A percentile compares a stretch with the other conserved stretches of the same genome.
Conservation (phyloP, 768 basidiomycete genomes). For the Auricularia sp. region DNA sequence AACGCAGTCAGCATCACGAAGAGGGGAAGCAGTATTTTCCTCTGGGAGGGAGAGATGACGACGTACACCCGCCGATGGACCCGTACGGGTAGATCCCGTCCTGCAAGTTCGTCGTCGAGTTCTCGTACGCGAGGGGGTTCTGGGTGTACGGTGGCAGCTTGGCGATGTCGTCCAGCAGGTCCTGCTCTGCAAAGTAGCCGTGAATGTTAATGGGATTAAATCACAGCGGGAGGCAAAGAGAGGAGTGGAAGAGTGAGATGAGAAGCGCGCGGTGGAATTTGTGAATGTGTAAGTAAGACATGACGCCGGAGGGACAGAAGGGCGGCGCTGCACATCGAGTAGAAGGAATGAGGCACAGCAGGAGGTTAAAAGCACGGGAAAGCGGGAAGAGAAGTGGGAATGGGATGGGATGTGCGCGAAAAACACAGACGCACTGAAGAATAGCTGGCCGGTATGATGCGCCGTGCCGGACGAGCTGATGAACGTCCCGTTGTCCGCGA, state of each 20-base stretch:
- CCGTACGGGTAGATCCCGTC: not conserved
- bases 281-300: no score
- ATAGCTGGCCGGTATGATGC: not conserved
- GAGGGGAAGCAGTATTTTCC: no score
- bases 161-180: not conserved
- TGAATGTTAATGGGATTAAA: not conserved
- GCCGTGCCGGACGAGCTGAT: not conserved
- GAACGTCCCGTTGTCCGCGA: conserved; percentile 1
- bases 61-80: not conserved
- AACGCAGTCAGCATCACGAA: not conserved
- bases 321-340: no score
- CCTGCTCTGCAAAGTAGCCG: not conserved
- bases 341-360: no score
- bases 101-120: not conserved
- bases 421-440: not conserved
- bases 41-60: not conserved
- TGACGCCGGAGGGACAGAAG: no score
- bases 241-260: no score
- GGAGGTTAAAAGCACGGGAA: no score
- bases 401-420: not conserved
- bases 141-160: not conserved
- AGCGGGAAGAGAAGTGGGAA: no score
- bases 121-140: not conserved
- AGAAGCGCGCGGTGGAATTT: no score
- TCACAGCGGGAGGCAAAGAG: not conserved